phyloP scores from a whole-genome alignment of 495 filamentous ascomycete genomes.

The Cercophora samala region DNA sequence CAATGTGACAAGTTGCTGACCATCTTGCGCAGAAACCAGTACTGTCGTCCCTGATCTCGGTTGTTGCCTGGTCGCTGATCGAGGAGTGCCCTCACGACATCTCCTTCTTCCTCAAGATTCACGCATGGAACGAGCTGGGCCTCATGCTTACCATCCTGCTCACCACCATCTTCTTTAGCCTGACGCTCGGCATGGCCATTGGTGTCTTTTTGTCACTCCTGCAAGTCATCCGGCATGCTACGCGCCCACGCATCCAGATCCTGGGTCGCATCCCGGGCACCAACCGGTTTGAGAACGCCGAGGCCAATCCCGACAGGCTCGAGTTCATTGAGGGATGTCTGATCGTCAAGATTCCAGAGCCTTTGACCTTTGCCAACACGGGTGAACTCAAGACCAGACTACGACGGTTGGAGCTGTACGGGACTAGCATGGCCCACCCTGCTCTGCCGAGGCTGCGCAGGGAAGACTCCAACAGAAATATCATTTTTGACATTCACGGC shows the following conservation, averaged over 20 bases:
- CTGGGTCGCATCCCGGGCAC: slow-evolving; percentile 85
- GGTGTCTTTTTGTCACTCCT: slow-evolving; percentile 86
- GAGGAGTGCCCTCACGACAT: slow-evolving; percentile 94
- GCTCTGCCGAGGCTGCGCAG: slow-evolving; percentile 72
- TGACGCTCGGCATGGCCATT: slow-evolving; percentile 80
- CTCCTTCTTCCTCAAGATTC: slow-evolving; percentile 80
- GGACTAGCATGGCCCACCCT: slow-evolving; percentile 77
- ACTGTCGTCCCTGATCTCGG: slow-evolving; percentile 88
- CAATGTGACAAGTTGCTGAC: not conserved
- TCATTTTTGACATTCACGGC: slow-evolving; percentile 96
- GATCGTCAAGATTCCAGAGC: slow-evolving; percentile 96
- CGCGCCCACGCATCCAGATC: slow-evolving; percentile 93
- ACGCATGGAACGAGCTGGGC: slow-evolving; percentile 76
- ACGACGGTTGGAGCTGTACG: slow-evolving; percentile 80
- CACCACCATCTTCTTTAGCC: slow-evolving; percentile 88
- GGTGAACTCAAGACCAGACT: slow-evolving; percentile 85
- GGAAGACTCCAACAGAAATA: slow-evolving; percentile 73
- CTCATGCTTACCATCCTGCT: slow-evolving; percentile 89
- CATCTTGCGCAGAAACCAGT: slow-evolving; percentile 72
- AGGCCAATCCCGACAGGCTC: slow-evolving; percentile 67
- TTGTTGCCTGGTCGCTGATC: slow-evolving; percentile 89
- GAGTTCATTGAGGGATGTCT: slow-evolving; percentile 89
- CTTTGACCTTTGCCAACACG: slow-evolving; percentile 94
- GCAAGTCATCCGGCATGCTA: slow-evolving; percentile 82
- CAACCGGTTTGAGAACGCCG: slow-evolving; percentile 82